Base-by-base conservation (phyloP, 805 yeast genomes). In the Brettanomyces anomalus region DNA sequence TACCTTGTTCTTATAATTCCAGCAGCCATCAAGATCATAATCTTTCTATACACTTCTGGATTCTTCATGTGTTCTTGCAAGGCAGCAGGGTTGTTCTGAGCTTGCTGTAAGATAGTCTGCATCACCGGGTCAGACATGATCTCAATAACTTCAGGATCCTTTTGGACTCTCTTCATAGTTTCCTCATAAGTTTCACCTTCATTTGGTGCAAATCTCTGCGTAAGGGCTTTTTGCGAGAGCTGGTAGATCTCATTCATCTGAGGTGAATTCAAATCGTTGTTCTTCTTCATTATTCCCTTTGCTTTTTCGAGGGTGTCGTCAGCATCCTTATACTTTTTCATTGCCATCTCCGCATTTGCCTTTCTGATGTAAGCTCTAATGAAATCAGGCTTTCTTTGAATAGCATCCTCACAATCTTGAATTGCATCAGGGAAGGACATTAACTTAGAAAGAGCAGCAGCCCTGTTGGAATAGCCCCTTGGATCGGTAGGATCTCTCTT, bases 391-490 rank as follows among this genome's bases (percentile, higher is more conserved):
- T 93, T 97, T 53, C 79, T 77, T 60, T 76, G 78, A 55, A 93
- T 85, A 32, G 98, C 99, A 45, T 67, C 62, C 57, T 90, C 85
- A 71, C 97, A 88, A 67, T 93, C 99, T 55, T 76, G 74, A 45
- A 93, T 81, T 15, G 95, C 97, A 53, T 90, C 97, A 16, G 97
- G 97, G 84, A 90, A 93, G 11, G 96, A 86, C 85, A 90, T 78
- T 53, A 93, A 76, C 66, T 93, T 93, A 38, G 95, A 81, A 60
- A 84, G 76, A 2, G 96, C 96, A 33, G 98, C 98, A 42, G 99
- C 98, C 67, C 99, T 84, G 71, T 93, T 93, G 31, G 95, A 88
- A 65, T 88, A 93, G 45, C 97, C 97, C 65, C 96, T 79, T 19
- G 95, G 94, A 65, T 93, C 97, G 44, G 79, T 79, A 44, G 99